Conservation (phyloP, 768 basidiomycete species). For the Mrakia blollopis region DNA sequence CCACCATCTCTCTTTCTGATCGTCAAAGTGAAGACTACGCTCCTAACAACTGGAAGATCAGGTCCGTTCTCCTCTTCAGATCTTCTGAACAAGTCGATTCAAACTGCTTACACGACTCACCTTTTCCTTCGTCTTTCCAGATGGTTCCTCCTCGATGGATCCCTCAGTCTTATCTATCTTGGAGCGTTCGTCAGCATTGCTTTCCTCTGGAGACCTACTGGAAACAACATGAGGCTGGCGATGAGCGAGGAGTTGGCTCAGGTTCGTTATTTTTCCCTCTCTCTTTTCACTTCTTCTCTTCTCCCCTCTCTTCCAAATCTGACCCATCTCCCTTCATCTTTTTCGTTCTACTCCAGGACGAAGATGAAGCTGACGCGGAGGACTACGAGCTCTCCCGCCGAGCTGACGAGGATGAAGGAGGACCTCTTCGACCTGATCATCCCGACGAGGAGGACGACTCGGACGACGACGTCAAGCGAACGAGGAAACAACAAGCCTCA, state of each 20-base stretch:
- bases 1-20: slow-evolving; percentile 83
- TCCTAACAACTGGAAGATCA: slow-evolving; percentile 66
- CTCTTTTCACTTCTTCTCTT: no score
- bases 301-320: no score
- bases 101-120: neutral
- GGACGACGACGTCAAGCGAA: slow-evolving; percentile 4
- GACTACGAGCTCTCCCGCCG: slow-evolving; percentile 32
- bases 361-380: slow-evolving; percentile 76
- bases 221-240: slow-evolving; percentile 54
- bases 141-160: slow-evolving; percentile 97
- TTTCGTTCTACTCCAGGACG: slow-evolving; percentile 55
- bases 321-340: no score
- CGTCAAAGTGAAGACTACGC: slow-evolving; percentile 91
- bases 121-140: slow-evolving; percentile 44
- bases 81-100: neutral
- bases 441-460: slow-evolving; percentile 23
- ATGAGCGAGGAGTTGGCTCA: slow-evolving; percentile 91
- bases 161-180: slow-evolving; percentile 82
- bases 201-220: slow-evolving; percentile 90
- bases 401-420: neutral
- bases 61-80: neutral
- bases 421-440: slow-evolving; percentile 18
- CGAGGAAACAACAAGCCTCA: neutral
- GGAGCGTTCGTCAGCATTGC: slow-evolving; percentile 71
- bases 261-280: no score